Base-by-base conservation (phyloP, 352 stramenopile species). In the Discostella stelligera region DNA sequence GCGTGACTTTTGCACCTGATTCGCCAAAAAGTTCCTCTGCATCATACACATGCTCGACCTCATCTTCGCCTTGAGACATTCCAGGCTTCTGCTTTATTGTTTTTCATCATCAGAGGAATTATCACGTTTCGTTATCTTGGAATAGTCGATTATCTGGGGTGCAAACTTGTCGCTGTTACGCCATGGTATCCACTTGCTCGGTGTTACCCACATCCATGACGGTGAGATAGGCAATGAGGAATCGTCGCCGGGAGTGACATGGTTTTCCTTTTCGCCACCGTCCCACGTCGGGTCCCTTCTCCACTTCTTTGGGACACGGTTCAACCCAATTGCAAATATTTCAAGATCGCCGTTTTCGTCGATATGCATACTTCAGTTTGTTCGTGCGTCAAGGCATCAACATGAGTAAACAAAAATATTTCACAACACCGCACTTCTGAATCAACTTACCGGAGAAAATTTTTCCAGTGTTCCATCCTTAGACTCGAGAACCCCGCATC, bases 391-490 rank as follows among this genome's bases (percentile, higher is more conserved):
- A 37, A 49, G 54, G 48, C 21, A 63, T 44, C 2, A 44, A 2
- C 4, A 14, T 44, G 37, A 14, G 11, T 44, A 14, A 44, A 14
- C 11, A 44, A 44, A 44, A 44, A 1, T 14, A 44, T 44, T 44
- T n/a, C 37, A 44, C 13, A 44, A 44, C 11, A 44, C 27, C 27
- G 27, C 27, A 32, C 27, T 32, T 32, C 9, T 21, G 46, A 21
- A 8, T n/a, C 10, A 8, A 37, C 39, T 67, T 20, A 67, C 65
- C 65, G 74, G 0, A 88, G 16, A 27, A 84, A 85, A 71, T 85
- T 86, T 63, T 88, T 88, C 56, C 62, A 84, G 53, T 88, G 78
- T 52, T 86, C 74, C 48, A 86, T 80, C n/a, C 77, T 55, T 10
- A 88, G 59, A 11, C 49, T 74, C 14, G 78, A 86, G 61, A 86